A percentile compares a stretch with the other conserved stretches of the same genome.
Evolutionary conservation across 2,329 filamentous ascomycete genomes (phyloP).

Genomic region (Fusarium dlaminii): DNA sequence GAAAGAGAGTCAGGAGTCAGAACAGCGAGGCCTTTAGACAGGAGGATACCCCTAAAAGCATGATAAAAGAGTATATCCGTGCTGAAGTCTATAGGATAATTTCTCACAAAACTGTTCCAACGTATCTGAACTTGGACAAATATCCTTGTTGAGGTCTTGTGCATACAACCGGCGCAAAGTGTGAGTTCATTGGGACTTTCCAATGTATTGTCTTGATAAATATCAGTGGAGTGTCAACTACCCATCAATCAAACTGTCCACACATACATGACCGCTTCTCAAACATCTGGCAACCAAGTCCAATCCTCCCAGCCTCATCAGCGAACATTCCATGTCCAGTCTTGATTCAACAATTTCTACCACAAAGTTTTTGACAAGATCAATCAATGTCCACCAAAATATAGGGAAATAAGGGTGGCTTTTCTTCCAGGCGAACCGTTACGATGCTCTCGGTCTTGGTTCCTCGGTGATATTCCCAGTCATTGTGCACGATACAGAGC

Average conservation of each 20-base stretch:
- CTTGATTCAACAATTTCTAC: fast-evolving
- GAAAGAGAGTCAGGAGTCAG: neutral
- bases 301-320: neutral
- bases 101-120: fast-evolving
- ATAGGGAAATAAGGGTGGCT: neutral
- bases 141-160: neutral
- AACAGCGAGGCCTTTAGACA: neutral
- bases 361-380: fast-evolving
- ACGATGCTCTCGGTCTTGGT: neutral
- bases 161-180: neutral
- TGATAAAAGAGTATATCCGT: neutral
- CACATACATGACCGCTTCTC: no score
- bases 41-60: fast-evolving
- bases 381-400: neutral
- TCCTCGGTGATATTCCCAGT: neutral
- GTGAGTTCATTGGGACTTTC: neutral
- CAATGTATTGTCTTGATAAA: neutral
- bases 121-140: neutral
- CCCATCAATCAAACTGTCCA: no score
- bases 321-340: fast-evolving
- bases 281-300: no score
- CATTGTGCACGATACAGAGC: neutral
- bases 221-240: no score
- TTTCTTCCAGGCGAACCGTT: fast-evolving
- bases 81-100: neutral